phyloP scores from a whole-genome alignment of 2,329 filamentous ascomycete genomes.

The Pestalotiopsis sp. region DNA sequence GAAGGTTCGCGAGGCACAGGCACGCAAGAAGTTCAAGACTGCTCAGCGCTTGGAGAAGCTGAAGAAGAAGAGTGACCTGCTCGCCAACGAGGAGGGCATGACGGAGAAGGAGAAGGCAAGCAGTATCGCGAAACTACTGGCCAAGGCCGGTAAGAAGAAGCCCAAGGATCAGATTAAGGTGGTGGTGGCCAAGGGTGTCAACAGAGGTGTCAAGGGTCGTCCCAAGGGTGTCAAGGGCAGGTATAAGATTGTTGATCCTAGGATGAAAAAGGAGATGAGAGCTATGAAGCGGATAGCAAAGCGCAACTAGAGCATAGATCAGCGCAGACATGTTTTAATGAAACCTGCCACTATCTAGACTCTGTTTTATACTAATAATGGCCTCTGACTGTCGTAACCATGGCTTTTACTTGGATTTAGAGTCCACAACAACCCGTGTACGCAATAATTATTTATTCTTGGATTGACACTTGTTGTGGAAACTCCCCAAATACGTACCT shows the following conservation, averaged over 20 bases:
- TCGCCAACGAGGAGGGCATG: conserved; percentile 87
- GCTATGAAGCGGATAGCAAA: conserved; percentile 25
- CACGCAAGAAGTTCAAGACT: conserved; percentile 94
- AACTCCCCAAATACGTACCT: no score
- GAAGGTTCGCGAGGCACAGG: conserved; percentile 96
- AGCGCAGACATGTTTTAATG: background rate
- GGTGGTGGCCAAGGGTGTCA: conserved; percentile 83
- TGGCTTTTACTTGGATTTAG: no score
- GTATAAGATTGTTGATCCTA: conserved; percentile 81
- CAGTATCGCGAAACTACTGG: conserved; percentile 79
- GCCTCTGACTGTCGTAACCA: no score
- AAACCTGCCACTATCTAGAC: background rate
- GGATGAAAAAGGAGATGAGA: conserved; percentile 28
- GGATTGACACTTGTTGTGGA: no score
- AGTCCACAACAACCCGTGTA: no score
- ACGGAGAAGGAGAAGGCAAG: conserved; percentile 95
- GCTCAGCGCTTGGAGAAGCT: conserved; percentile 90
- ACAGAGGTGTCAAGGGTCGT: conserved; percentile 82
- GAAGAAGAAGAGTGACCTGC: conserved; percentile 91
- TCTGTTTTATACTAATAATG: no score
- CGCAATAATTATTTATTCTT: no score
- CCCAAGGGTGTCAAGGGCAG: conserved; percentile 92
- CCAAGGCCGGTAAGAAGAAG: conserved; percentile 77
- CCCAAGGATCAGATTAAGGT: conserved; percentile 81
- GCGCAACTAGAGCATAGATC: conserved; percentile 4